A percentile compares a stretch with the other conserved stretches of the same genome.
Conservation (phyloP, 352 stramenopile species). For the Phytopythium mirpurense region DNA sequence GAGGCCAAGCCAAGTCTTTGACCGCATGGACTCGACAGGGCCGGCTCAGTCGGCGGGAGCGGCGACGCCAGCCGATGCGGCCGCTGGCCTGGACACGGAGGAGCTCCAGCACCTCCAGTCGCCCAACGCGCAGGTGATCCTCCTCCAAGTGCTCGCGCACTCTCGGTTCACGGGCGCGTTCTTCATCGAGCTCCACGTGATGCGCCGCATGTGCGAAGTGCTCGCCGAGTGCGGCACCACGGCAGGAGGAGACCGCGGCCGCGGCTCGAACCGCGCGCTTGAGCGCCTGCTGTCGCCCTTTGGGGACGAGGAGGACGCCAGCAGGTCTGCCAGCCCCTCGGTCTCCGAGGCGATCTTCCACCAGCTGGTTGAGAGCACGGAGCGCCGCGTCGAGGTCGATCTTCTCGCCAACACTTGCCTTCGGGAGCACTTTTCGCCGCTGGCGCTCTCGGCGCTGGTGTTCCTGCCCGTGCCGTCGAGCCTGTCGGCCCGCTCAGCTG, state of each 20-base stretch:
- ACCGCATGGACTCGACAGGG: background rate
- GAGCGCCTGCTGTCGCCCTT: background rate
- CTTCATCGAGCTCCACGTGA: slow-evolving; percentile 6
- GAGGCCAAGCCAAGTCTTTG: background rate
- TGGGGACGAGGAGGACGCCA: background rate
- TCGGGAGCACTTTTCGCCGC: slow-evolving; percentile 1
- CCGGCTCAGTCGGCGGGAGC: background rate
- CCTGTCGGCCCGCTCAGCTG: slow-evolving; percentile 26
- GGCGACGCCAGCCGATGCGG: background rate
- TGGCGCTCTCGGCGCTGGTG: slow-evolving; percentile 21
- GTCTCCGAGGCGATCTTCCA: slow-evolving; percentile 20
- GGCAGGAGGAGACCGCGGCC: background rate
- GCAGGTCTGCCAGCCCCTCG: background rate
- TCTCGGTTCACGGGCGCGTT: slow-evolving; percentile 4
- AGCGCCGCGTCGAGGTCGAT: slow-evolving; percentile 27
- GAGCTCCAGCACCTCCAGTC: slow-evolving; percentile 6
- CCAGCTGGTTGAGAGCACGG: slow-evolving; percentile 31
- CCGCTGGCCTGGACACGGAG: background rate
- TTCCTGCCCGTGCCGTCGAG: slow-evolving; percentile 50
- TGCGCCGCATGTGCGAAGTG: slow-evolving; percentile 3
- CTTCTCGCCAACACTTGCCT: slow-evolving; percentile 32
- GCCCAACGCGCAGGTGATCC: slow-evolving; percentile 7
- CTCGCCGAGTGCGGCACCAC: background rate
- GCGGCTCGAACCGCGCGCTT: background rate
- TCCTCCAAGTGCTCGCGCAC: slow-evolving; percentile 1